phyloP scores from a whole-genome alignment of 495 filamentous ascomycete species.

The Lichenothelia convexa region DNA sequence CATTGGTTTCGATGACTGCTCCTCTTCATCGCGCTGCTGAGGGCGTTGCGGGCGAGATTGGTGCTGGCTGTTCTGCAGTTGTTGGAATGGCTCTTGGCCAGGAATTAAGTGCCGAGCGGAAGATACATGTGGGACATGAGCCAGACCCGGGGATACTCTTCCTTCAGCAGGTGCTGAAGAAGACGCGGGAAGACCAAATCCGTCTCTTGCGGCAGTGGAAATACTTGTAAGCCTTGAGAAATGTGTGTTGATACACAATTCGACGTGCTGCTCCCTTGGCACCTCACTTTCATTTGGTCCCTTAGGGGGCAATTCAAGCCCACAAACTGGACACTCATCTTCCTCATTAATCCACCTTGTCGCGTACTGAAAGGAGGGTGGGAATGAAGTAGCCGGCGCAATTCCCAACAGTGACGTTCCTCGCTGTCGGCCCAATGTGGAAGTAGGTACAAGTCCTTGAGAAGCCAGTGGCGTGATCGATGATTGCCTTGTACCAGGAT shows the following conservation, averaged over 20 bases:
- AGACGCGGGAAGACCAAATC: no score
- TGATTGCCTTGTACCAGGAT: no score
- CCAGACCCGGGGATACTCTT: no score
- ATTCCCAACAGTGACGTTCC: constrained; percentile 3
- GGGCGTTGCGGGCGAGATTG: not conserved
- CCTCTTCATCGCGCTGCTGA: not conserved
- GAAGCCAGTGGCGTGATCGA: no score
- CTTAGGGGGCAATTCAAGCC: constrained; percentile 50
- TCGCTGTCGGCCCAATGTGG: no score
- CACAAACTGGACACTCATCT: constrained; percentile 85
- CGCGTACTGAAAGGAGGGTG: not conserved
- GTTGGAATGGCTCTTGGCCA: not conserved
- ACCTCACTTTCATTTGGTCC: constrained; percentile 38
- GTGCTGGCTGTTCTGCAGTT: not conserved
- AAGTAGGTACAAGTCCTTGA: no score
- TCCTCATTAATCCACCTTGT: constrained; percentile 36
- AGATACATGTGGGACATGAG: no score
- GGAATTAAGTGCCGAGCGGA: no score
- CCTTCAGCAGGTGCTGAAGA: no score
- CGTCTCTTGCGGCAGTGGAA: constrained; percentile 2
- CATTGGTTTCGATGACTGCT: constrained; percentile 2
- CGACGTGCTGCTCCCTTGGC: constrained; percentile 57
- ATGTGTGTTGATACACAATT: constrained; percentile 47
- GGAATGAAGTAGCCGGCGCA: not conserved
- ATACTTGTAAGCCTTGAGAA: no score